These are phyloP conservation scores for Spathaspora sp. DNA, from an alignment of 805 yeast species.

Conservation along the genomic window DNA sequence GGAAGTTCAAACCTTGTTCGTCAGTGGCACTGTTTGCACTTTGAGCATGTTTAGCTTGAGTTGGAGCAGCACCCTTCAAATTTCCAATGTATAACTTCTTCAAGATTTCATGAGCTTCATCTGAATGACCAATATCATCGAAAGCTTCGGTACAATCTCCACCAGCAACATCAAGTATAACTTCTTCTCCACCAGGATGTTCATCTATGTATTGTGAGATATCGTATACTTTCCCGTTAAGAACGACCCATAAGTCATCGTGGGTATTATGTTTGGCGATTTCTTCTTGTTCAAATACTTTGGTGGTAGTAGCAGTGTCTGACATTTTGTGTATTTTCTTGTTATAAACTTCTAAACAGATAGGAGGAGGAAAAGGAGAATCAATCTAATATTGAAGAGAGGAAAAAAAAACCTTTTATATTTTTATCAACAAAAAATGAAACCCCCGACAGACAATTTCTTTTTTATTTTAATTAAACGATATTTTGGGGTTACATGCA, in stretches of 20 bases:
- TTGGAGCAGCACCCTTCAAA: slow-evolving; percentile 54
- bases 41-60: slow-evolving; percentile 12
- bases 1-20: slow-evolving; percentile 17
- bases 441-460: neutral
- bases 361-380: neutral
- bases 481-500: neutral
- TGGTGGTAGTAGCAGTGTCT: slow-evolving; percentile 2
- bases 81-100: slow-evolving; percentile 70
- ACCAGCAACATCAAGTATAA: slow-evolving; percentile 40
- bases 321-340: slow-evolving; percentile 1
- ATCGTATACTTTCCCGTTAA: slow-evolving; percentile 43
- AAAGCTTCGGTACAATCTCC: slow-evolving; percentile 44
- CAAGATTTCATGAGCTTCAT: slow-evolving; percentile 83
- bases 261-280: slow-evolving; percentile 36
- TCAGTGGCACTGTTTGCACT: slow-evolving; percentile 12
- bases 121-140: slow-evolving; percentile 93
- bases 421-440: neutral
- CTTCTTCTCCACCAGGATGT: slow-evolving; percentile 49
- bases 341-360: neutral
- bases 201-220: slow-evolving; percentile 40
- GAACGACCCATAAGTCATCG: slow-evolving; percentile 42
- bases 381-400: neutral
- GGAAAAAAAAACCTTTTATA: neutral
- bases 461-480: neutral
- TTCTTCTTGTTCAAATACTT: slow-evolving; percentile 32